Conservation (phyloP, 805 yeast genomes). For the Wickerhamiella musiphila region DNA sequence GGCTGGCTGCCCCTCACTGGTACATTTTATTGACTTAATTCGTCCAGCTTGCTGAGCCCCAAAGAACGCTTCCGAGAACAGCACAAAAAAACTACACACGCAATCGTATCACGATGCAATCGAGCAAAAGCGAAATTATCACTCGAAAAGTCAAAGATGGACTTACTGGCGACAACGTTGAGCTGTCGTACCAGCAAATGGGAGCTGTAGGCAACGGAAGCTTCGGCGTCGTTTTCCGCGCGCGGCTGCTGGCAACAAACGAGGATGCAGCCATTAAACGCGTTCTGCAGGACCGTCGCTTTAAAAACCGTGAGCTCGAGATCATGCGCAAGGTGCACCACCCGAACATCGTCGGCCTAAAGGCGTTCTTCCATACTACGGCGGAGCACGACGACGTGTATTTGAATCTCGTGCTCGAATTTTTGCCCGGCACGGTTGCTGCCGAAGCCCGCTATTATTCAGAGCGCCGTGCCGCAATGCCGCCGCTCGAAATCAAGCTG, state of each 20-base stretch:
- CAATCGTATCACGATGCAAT: background rate
- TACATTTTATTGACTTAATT: too few relatives aligned
- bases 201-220: conserved; percentile 97
- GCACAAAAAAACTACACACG: background rate
- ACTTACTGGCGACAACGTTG: conserved; percentile 41
- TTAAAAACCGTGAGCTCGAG: conserved; percentile 90
- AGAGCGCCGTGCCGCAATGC: conserved; percentile 51
- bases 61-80: too few relatives aligned
- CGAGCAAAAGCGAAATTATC: conserved; percentile 20
- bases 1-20: too few relatives aligned
- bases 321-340: conserved; percentile 85
- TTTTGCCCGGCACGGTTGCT: conserved; percentile 88
- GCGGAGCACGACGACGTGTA: conserved; percentile 69
- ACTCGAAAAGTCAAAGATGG: conserved; percentile 59
- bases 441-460: conserved; percentile 67
- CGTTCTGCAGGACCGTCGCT: conserved; percentile 89
- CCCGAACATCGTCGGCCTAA: conserved; percentile 71
- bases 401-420: conserved; percentile 77
- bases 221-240: conserved; percentile 95
- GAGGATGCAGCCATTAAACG: conserved; percentile 84
- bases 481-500: conserved; percentile 70
- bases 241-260: conserved; percentile 54
- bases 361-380: conserved; percentile 68
- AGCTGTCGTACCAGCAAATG: conserved; percentile 60
- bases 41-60: too few relatives aligned